These are phyloP conservation scores for Colletotrichum sublineola DNA, from an alignment of 2,329 filamentous ascomycete species.

Conservation along the genomic window DNA sequence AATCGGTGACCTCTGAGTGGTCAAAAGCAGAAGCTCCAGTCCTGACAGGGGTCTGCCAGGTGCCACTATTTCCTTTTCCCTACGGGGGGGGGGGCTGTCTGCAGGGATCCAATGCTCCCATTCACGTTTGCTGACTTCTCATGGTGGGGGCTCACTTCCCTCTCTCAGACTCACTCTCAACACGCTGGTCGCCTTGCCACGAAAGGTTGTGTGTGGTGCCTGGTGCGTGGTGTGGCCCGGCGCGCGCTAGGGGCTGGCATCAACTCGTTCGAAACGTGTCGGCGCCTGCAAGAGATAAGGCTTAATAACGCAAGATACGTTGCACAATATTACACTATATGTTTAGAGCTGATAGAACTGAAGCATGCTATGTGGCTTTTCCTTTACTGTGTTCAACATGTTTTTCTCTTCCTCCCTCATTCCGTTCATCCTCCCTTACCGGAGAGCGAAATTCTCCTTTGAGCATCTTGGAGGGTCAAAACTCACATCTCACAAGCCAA, in stretches of 20 bases:
- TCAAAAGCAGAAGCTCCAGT: constrained; percentile 31
- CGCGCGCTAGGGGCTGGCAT: background rate
- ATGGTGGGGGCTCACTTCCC: constrained; percentile 2
- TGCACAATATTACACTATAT: constrained; percentile 12
- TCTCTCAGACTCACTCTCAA: constrained; percentile 1
- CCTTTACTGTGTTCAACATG: background rate
- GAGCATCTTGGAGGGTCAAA: background rate
- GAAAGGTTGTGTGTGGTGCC: constrained; percentile 13
- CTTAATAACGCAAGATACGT: constrained; percentile 2
- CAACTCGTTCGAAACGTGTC: constrained; percentile 26
- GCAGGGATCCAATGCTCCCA: constrained; percentile 25
- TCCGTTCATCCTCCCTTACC: constrained; percentile 2
- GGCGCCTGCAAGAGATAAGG: constrained; percentile 17
- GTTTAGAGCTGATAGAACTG: background rate
- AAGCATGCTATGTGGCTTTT: constrained; percentile 15
- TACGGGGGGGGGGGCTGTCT: constrained; percentile 19
- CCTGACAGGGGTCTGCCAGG: constrained; percentile 16
- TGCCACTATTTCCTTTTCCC: constrained; percentile 27
- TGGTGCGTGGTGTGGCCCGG: background rate
- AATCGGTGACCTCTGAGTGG: constrained; percentile 39
- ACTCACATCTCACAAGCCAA: constrained; percentile 16
- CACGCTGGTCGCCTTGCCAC: background rate
- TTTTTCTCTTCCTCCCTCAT: background rate
- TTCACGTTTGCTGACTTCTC: constrained; percentile 22
- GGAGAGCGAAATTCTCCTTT: constrained; percentile 7